Evolutionary conservation across 78 protist species (phyloP), one percentile per base, ranked within the genome.

Genomic region (Speleostelium caveatum): DNA sequence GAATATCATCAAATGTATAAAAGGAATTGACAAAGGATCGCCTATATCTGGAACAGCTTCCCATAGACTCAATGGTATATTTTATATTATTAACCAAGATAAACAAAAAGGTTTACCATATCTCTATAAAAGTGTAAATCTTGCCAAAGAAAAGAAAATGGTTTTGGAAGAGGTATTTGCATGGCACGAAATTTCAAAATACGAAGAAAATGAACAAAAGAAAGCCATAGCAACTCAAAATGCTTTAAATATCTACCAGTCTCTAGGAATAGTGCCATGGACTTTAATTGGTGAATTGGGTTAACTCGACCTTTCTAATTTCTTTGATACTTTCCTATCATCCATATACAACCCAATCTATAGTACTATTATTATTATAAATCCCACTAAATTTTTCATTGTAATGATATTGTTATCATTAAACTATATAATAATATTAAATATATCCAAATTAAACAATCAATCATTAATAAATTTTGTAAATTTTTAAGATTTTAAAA

Each of bases 101-200:
- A 26, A 51, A 30, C 62, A 77, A 38, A 66, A 66, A 41, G 75
- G 75, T 19, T 45, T 78, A 26, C 1, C 66, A 4, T 35, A 32
- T 21, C 68, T 78, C 21, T 78, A 78, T 33, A 66, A 78, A 39
- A 67, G 88, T 55, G 41, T 61, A 0, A 66, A 78, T 38, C 76
- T 66, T 19, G 14, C 88, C 0, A 65, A 78, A 42, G 4, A 28
- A 2, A 42, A 56, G 28, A 65, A 59, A 67, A 17, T 78, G 2
- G 68, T 30, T 32, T 45, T 78, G 17, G 88, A 78, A 55, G 88
- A 78, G 28, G 88, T 75, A 21, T 53, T 66, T 10, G 28, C 75
- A 6, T 78, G 88, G 88, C 56, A 56, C 35, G 88, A 78, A 55
- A 67, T 78, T 41, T 66, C 63, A 22, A 78, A 28, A 32, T 65